phyloP scores from a whole-genome alignment of 768 basidiomycete species.

The Lactarius hengduanensis region DNA sequence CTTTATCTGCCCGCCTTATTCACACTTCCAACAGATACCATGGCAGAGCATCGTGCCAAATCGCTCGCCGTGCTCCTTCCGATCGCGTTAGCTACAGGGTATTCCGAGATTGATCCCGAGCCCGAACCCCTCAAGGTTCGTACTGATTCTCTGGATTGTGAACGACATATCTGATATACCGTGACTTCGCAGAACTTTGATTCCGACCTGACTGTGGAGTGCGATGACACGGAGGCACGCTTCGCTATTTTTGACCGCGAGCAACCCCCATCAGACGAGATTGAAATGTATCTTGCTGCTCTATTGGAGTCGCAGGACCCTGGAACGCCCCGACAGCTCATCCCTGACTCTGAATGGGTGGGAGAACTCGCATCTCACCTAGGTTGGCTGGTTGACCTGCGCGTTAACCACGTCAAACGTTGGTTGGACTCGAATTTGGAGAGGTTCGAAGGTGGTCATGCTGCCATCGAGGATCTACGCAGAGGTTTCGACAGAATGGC shows the following conservation, averaged over 20 bases:
- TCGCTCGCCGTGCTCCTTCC: conserved; percentile 42
- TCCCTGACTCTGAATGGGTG: conserved; percentile 45
- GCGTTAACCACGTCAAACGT: conserved; percentile 47
- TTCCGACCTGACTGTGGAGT: conserved; percentile 42
- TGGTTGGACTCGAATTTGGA: conserved; percentile 54
- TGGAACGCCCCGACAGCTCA: conserved; percentile 36
- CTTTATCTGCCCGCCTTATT: neutral
- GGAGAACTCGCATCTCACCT: conserved; percentile 41
- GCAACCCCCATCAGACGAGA: conserved; percentile 25
- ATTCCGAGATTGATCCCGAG: conserved; percentile 45
- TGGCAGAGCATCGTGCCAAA: conserved; percentile 46
- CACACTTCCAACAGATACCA: conserved; percentile 40
- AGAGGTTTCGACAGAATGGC: conserved; percentile 44
- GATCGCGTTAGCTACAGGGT: conserved; percentile 49
- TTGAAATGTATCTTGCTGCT: conserved; percentile 32
- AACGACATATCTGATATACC: neutral
- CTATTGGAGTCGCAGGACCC: conserved; percentile 35
- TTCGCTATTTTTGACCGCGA: conserved; percentile 36
- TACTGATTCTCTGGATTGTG: neutral
- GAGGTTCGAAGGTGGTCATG: conserved; percentile 45
- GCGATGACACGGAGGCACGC: conserved; percentile 38
- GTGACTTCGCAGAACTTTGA: conserved; percentile 62
- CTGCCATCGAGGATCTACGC: conserved; percentile 47
- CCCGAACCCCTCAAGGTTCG: conserved; percentile 52
- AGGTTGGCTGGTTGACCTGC: conserved; percentile 39